Evolutionary conservation across 2,329 filamentous ascomycete genomes (phyloP).

Genomic region (Mycosphaerella sp.): DNA sequence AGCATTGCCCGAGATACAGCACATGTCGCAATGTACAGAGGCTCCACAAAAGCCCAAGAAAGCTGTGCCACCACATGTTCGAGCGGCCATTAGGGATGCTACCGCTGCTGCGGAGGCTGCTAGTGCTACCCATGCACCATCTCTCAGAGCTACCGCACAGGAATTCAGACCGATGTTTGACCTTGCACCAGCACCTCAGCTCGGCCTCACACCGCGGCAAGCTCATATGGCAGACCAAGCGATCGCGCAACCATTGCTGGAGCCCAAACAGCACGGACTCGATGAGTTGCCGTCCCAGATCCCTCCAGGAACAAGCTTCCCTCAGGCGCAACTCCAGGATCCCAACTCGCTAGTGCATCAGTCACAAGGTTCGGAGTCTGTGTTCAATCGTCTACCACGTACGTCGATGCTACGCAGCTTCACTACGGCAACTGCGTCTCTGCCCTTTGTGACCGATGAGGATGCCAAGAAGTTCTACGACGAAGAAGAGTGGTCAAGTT

Average conservation of each 20-base stretch:
- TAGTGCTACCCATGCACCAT: constrained; percentile 2
- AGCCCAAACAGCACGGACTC: not conserved
- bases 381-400: constrained; percentile 9
- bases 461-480: constrained; percentile 7
- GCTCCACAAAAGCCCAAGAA: constrained; percentile 3
- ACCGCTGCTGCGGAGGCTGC: not conserved
- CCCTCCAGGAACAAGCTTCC: not conserved
- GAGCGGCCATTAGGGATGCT: constrained; percentile 7
- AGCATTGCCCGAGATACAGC: constrained; percentile 5
- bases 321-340: not conserved
- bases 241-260: not conserved
- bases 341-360: not conserved
- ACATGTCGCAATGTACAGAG: not conserved
- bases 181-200: not conserved
- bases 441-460: not conserved
- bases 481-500: constrained; percentile 6
- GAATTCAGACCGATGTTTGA: constrained; percentile 23
- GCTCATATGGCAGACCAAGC: not conserved
- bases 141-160: constrained; percentile 24
- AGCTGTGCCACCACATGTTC: constrained; percentile 12
- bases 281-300: not conserved
- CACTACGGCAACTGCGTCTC: not conserved
- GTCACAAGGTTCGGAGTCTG: constrained; percentile 3
- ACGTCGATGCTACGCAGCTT: not conserved
- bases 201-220: not conserved